These are phyloP conservation scores for Pestalotiopsis sp. DNA, from an alignment of 2,329 filamentous ascomycete genomes.

Conservation along the genomic window DNA sequence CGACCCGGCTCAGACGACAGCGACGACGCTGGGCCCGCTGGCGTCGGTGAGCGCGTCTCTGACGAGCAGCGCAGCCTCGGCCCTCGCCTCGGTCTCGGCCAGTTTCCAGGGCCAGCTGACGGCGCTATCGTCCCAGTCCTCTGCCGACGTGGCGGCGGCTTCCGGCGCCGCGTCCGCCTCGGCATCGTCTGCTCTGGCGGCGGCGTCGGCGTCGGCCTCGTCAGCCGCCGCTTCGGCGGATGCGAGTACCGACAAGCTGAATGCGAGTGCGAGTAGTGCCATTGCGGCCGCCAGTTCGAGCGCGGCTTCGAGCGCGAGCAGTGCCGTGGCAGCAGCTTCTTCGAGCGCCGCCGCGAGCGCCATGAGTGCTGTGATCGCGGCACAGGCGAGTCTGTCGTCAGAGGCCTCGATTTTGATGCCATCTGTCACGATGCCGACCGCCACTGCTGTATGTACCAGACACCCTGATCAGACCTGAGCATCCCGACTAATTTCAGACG, in stretches of 20 bases:
- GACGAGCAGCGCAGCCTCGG: conserved; percentile 6
- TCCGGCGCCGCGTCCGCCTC: conserved; percentile 6
- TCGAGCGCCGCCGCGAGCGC: not conserved
- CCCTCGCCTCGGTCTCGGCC: conserved; percentile 7
- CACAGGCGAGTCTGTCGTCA: not conserved
- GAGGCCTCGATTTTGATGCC: not conserved
- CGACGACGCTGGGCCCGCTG: not conserved
- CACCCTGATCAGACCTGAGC: not conserved
- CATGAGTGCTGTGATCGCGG: conserved; percentile 6
- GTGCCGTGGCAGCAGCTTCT: not conserved
- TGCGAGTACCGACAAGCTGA: not conserved
- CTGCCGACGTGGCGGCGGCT: conserved; percentile 10
- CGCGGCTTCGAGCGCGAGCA: not conserved
- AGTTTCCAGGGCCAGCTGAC: conserved; percentile 1
- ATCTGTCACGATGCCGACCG: not conserved
- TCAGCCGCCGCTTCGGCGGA: conserved; percentile 2
- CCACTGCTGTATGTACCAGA: conserved; percentile 1
- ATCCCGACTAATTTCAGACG: not conserved
- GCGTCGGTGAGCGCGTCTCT: conserved; percentile 4
- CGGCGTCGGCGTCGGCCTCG: conserved; percentile 6
- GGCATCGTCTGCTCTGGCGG: conserved; percentile 1
- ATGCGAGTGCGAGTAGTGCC: conserved; percentile 13
- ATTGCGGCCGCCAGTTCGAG: not conserved
- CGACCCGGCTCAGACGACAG: not conserved
- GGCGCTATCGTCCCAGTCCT: conserved; percentile 3